Conservation (phyloP, 305 asterid genomes). For the Fraxinus floribunda region DNA sequence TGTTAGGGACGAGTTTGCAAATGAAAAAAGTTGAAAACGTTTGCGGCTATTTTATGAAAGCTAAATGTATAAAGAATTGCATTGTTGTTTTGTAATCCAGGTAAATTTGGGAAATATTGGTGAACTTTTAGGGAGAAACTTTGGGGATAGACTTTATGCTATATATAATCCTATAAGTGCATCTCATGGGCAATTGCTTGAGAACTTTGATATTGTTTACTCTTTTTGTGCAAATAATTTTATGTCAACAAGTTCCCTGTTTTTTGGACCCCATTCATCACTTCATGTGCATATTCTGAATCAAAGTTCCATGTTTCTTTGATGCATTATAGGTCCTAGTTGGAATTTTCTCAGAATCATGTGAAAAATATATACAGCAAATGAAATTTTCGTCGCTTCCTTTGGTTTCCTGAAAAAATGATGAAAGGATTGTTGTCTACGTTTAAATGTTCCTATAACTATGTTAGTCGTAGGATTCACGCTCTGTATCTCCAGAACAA, state of each 20-base stretch:
- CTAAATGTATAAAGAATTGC: neutral
- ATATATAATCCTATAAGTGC: too few relatives aligned
- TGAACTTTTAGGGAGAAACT: too few relatives aligned
- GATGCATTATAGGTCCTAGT: neutral
- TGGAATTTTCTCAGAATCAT: neutral
- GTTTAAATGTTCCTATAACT: too few relatives aligned
- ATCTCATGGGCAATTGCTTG: neutral
- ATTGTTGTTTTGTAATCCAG: neutral
- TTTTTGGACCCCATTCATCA: neutral
- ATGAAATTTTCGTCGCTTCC: neutral
- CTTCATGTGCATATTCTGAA: neutral
- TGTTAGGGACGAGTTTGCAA: too few relatives aligned
- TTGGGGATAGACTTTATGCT: too few relatives aligned
- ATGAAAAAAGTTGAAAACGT: neutral
- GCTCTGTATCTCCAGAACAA: constrained; percentile 4
- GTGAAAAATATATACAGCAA: neutral
- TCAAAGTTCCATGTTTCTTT: neutral
- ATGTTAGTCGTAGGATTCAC: too few relatives aligned
- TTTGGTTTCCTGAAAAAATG: constrained; percentile 29
- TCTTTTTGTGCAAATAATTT: neutral
- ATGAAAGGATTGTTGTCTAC: constrained; percentile 15
- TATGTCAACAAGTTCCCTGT: neutral
- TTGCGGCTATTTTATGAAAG: neutral
- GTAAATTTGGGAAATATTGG: neutral
- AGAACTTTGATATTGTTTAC: neutral